phyloP scores from a whole-genome alignment of 345 rosid genomes.

The Eucalyptus victrix region DNA sequence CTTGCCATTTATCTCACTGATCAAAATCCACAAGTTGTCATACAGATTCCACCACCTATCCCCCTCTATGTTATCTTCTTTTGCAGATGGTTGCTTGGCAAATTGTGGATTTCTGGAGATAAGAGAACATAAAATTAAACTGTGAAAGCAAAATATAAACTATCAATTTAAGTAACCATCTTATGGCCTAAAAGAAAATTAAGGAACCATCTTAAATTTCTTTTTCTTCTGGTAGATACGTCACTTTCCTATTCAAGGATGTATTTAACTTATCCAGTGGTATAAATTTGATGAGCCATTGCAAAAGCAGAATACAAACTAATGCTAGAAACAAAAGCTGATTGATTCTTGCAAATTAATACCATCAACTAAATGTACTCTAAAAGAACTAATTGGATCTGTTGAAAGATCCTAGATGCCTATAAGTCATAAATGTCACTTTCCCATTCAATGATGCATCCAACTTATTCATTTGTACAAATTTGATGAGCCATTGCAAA shows the following conservation, averaged over 20 bases:
- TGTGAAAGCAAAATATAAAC: background rate
- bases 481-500: background rate
- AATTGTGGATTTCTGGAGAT: conserved; percentile 25
- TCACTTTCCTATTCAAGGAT: background rate
- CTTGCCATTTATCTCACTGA: conserved; percentile 74
- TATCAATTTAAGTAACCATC: background rate
- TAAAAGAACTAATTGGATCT: background rate
- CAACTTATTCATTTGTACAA: background rate
- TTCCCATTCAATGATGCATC: background rate
- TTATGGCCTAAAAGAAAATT: background rate
- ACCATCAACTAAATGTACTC: background rate
- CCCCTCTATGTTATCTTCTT: conserved; percentile 28
- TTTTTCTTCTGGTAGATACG: background rate
- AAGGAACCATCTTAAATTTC: background rate
- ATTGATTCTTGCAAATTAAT: background rate
- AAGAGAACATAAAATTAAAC: background rate
- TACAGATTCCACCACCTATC: conserved; percentile 84
- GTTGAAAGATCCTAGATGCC: background rate
- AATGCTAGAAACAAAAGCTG: background rate
- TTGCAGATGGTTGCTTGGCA: conserved; percentile 18
- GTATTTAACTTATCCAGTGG: background rate
- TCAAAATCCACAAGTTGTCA: conserved; percentile 75
- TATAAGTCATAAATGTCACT: background rate
- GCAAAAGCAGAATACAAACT: background rate
- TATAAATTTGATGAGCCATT: background rate